Conservation (phyloP, 805 yeast genomes). For the Candida nemodendra region DNA sequence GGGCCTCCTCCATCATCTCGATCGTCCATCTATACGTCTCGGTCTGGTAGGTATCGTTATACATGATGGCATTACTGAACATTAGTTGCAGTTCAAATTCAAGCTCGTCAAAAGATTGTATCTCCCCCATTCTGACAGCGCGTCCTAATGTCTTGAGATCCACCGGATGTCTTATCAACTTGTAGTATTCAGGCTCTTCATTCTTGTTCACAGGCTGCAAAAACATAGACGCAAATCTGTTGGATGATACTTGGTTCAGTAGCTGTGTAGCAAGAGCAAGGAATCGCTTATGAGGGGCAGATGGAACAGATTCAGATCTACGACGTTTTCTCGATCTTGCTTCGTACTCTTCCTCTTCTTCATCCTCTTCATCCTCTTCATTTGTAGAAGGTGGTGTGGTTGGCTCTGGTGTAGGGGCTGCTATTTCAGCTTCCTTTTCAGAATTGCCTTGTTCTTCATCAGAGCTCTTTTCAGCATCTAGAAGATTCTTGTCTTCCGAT, state of each 20-base stretch:
- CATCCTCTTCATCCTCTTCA: conserved; percentile 10
- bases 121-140: conserved; percentile 56
- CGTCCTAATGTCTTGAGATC: conserved; percentile 65
- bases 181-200: conserved; percentile 69
- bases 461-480: conserved; percentile 3
- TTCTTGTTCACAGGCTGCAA: conserved; percentile 63
- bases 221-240: conserved; percentile 73
- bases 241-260: conserved; percentile 62
- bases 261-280: conserved; percentile 61
- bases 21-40: conserved; percentile 61
- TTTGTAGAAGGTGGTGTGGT: conserved; percentile 15
- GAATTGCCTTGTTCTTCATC: conserved; percentile 4
- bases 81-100: conserved; percentile 69
- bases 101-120: conserved; percentile 48
- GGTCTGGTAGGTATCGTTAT: conserved; percentile 57
- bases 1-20: conserved; percentile 70
- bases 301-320: conserved; percentile 17
- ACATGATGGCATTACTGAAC: conserved; percentile 86
- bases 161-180: conserved; percentile 59
- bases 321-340: conserved; percentile 17
- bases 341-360: conserved; percentile 3
- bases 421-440: conserved; percentile 13
- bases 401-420: conserved; percentile 22
- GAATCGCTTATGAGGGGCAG: conserved; percentile 47
- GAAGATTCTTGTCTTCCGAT: no score